Conservation (phyloP, 2,329 filamentous ascomycete genomes). For the Alternaria viburni region DNA sequence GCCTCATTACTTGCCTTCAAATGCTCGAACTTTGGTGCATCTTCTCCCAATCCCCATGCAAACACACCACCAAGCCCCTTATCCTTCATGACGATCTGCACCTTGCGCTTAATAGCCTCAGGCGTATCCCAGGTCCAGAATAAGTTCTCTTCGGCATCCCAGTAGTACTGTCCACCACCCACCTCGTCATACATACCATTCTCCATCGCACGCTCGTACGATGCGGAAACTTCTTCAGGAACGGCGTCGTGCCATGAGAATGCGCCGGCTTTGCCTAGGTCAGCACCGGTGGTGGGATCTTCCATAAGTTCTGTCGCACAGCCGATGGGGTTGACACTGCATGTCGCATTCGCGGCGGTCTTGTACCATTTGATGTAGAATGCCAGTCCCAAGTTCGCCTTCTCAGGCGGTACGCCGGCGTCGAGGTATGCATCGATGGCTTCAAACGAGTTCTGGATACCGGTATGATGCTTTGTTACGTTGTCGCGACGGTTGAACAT, state of each 20-base stretch:
- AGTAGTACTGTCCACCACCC: constrained; percentile 71
- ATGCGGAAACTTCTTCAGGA: constrained; percentile 55
- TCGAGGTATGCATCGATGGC: constrained; percentile 65
- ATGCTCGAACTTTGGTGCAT: constrained; percentile 51
- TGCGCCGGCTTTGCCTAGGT: constrained; percentile 63
- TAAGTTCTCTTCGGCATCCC: constrained; percentile 63
- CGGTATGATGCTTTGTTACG: constrained; percentile 68
- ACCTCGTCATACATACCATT: constrained; percentile 63
- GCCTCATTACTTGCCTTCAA: constrained; percentile 45
- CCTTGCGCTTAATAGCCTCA: constrained; percentile 66
- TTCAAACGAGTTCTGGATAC: constrained; percentile 61
- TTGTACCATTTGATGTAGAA: constrained; percentile 73
- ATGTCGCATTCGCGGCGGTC: constrained; percentile 55
- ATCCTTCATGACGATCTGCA: constrained; percentile 62
- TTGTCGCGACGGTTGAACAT: constrained; percentile 72
- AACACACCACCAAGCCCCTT: constrained; percentile 71
- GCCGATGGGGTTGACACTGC: constrained; percentile 59
- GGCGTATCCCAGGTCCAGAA: constrained; percentile 78
- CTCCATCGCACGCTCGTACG: constrained; percentile 62
- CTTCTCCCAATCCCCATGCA: constrained; percentile 76
- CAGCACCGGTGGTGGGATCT: constrained; percentile 63
- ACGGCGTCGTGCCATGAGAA: constrained; percentile 57
- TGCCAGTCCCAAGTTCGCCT: constrained; percentile 69
- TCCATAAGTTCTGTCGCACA: constrained; percentile 68
- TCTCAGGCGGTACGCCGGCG: constrained; percentile 60